Conservation (phyloP, 2,329 filamentous ascomycete species). For the Penicillium italicum region DNA sequence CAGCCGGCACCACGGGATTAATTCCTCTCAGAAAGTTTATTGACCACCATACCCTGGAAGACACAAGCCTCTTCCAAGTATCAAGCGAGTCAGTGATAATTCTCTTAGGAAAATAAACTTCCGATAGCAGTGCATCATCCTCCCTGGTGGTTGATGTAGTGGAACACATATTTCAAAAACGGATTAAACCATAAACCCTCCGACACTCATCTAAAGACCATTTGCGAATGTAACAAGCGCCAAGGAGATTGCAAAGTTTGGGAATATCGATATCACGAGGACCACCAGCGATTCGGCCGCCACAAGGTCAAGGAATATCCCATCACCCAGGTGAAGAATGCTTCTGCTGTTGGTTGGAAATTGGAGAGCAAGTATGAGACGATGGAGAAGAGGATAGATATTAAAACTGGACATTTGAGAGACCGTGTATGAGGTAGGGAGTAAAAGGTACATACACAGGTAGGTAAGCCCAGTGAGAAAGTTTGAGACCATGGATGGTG, state of each 20-base stretch:
- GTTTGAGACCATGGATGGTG: conserved; percentile 71
- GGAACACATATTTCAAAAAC: conserved; percentile 83
- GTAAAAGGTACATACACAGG: conserved; percentile 51
- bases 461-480: conserved; percentile 79
- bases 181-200: conserved; percentile 84
- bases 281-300: conserved; percentile 81
- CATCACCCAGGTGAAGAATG: conserved; percentile 75
- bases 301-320: conserved; percentile 79
- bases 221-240: conserved; percentile 82
- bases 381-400: conserved; percentile 69
- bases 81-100: background rate
- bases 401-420: conserved; percentile 53
- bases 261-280: conserved; percentile 67
- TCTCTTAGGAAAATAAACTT: background rate
- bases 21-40: conserved; percentile 66
- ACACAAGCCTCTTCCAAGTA: conserved; percentile 58
- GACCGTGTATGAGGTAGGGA: background rate
- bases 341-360: conserved; percentile 61
- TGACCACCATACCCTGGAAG: conserved; percentile 91
- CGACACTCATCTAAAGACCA: conserved; percentile 83
- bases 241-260: conserved; percentile 74
- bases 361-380: conserved; percentile 78
- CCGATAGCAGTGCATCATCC: background rate
- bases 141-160: conserved; percentile 81
- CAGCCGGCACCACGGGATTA: conserved; percentile 61